A percentile compares a stretch with the other conserved stretches of the same genome.
phyloP scores from a whole-genome alignment of 164 flowering plant genomes.

The Cinnamomum micranthum region DNA sequence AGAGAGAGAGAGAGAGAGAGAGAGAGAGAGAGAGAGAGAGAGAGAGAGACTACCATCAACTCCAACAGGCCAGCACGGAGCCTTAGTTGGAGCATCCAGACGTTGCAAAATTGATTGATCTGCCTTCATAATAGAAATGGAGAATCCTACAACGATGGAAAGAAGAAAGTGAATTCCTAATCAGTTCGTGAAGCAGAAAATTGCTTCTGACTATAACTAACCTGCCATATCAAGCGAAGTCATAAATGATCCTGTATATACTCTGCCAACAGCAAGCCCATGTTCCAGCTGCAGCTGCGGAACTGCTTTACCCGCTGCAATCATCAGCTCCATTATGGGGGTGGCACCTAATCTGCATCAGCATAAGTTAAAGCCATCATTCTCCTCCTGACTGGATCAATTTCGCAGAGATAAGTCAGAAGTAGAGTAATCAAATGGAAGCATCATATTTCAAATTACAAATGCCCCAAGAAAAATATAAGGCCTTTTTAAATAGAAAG shows the following conservation, averaged over 20 bases:
- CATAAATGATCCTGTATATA: conserved; percentile 95
- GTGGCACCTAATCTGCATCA: conserved; percentile 79
- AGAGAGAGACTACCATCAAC: conserved; percentile 54
- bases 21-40: too few species aligned
- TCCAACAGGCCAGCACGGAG: conserved; percentile 95
- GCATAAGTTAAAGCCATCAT: neutral
- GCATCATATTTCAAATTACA: too few species aligned
- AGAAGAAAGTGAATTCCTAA: neutral
- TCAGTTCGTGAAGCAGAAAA: neutral
- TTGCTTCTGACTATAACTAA: conserved; percentile 19
- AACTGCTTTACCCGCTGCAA: conserved; percentile 82
- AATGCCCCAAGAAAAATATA: too few species aligned
- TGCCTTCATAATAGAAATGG: conserved; percentile 85
- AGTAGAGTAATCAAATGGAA: too few species aligned
- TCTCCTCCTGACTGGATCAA: too few species aligned
- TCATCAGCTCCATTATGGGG: conserved; percentile 86
- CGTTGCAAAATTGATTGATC: conserved; percentile 63
- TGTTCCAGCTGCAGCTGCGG: conserved; percentile 86
- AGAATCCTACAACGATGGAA: conserved; percentile 55
- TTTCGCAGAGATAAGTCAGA: too few species aligned
- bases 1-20: too few species aligned
- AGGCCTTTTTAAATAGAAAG: too few species aligned
- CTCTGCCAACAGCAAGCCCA: conserved; percentile 95
- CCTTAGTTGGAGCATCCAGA: conserved; percentile 85
- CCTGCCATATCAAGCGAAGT: conserved; percentile 99